Evolutionary conservation across 1,139 yeast species (phyloP).

Genomic region (Geotrichum australiense): DNA sequence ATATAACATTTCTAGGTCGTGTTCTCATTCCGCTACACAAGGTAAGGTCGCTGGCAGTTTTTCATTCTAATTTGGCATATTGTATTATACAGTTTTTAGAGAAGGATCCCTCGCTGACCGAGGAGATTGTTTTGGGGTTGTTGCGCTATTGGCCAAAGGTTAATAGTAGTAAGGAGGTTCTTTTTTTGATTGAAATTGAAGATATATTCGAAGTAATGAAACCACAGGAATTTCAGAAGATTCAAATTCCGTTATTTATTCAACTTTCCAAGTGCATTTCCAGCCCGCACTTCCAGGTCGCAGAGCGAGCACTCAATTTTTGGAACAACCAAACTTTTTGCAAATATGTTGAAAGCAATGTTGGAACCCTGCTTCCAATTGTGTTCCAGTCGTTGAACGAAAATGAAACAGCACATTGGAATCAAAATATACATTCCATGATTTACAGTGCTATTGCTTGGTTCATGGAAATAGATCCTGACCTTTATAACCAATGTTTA

Average conservation of each 20-base stretch:
- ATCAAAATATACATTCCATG: conserved; percentile 83
- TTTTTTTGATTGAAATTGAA: conserved; percentile 92
- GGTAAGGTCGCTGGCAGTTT: conserved; percentile 76
- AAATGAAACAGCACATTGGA: conserved; percentile 65
- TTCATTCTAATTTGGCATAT: conserved; percentile 95
- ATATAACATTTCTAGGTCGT: conserved; percentile 79
- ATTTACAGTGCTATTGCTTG: conserved; percentile 87
- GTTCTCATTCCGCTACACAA: conserved; percentile 93
- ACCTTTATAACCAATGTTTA: conserved; percentile 86
- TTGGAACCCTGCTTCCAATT: conserved; percentile 88
- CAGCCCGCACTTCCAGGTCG: conserved; percentile 94
- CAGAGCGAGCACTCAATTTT: conserved; percentile 88
- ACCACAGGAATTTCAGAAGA: conserved; percentile 83
- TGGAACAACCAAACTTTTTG: conserved; percentile 95
- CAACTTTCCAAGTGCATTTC: conserved; percentile 92
- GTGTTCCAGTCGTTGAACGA: conserved; percentile 87
- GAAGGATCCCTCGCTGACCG: conserved; percentile 85
- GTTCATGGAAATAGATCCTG: conserved; percentile 90
- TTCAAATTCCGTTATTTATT: conserved; percentile 88
- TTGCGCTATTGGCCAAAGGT: conserved; percentile 96
- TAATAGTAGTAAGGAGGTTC: conserved; percentile 89
- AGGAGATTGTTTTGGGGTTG: conserved; percentile 90
- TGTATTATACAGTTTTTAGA: conserved; percentile 95
- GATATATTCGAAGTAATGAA: conserved; percentile 96
- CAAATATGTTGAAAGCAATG: conserved; percentile 78